Conservation (phyloP, 75 land plant species). For the Pseudotsuga menziesii region DNA sequence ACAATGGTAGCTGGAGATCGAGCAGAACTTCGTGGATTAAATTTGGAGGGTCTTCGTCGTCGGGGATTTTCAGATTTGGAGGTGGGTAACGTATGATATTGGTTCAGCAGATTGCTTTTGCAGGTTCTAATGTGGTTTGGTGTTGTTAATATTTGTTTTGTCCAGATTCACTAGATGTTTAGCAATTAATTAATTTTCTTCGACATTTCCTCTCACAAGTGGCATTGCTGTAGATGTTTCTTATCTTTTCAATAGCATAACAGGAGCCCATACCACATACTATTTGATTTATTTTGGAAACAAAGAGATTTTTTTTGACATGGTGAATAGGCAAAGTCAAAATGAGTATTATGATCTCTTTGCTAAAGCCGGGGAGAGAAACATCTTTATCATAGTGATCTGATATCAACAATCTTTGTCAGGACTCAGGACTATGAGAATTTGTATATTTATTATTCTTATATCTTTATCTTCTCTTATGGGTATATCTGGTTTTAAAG, state of each 20-base stretch:
- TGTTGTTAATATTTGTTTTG: neutral
- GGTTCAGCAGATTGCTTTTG: neutral
- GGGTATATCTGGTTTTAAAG: neutral
- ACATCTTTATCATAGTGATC: neutral
- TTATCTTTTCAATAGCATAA: neutral
- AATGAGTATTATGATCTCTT: neutral
- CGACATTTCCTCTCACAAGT: neutral
- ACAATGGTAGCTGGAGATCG: slow-evolving; percentile 95
- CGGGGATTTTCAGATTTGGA: slow-evolving; percentile 63
- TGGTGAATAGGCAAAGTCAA: neutral
- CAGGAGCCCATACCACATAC: neutral
- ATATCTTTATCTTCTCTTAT: neutral
- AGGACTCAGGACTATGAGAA: neutral
- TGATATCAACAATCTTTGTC: neutral
- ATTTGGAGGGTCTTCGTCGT: slow-evolving; percentile 89
- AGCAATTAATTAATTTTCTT: neutral
- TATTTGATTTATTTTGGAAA: neutral
- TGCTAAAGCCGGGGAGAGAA: neutral
- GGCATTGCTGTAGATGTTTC: neutral
- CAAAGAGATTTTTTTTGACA: neutral
- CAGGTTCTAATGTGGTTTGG: neutral
- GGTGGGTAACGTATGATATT: slow-evolving; percentile 34
- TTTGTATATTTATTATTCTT: neutral
- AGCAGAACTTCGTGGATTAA: slow-evolving; percentile 91
- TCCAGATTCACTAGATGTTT: neutral